Conservation (phyloP, 2,329 filamentous ascomycete genomes). For the Neospermospora avenae region DNA sequence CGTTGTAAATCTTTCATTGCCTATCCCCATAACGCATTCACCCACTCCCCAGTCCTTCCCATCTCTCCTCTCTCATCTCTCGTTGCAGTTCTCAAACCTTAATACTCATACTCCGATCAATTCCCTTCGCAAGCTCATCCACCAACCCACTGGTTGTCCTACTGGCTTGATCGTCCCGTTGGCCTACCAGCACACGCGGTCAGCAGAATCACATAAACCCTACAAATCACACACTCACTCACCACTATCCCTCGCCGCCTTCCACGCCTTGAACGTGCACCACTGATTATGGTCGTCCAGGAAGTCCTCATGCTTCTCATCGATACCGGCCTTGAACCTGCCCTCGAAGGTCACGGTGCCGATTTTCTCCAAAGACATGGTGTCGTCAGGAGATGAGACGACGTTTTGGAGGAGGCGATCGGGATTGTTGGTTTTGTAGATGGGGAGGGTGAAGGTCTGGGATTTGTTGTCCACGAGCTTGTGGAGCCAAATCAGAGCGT, state of each 20-base stretch:
- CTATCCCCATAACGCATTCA: no score
- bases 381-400: slow-evolving; percentile 13
- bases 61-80: no score
- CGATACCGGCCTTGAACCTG: slow-evolving; percentile 18
- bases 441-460: slow-evolving; percentile 13
- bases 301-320: slow-evolving; percentile 19
- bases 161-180: slow-evolving; percentile 15
- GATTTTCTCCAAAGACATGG: slow-evolving; percentile 16
- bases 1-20: no score
- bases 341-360: slow-evolving; percentile 16
- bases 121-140: slow-evolving; percentile 14
- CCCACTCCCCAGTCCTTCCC: no score
- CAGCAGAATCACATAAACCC: not conserved
- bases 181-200: slow-evolving; percentile 3
- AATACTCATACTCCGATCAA: slow-evolving; percentile 17
- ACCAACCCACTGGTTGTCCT: slow-evolving; percentile 14
- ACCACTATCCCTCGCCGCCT: slow-evolving; percentile 18
- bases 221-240: slow-evolving; percentile 11
- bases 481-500: slow-evolving; percentile 20
- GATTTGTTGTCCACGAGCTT: slow-evolving; percentile 19
- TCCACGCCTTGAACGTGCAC: slow-evolving; percentile 19
- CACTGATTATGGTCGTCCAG: slow-evolving; percentile 14
- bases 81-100: no score
- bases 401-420: slow-evolving; percentile 20
- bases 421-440: slow-evolving; percentile 20